Conservation (phyloP, 2,329 filamentous ascomycete genomes). For the Chaetomium globosum region DNA sequence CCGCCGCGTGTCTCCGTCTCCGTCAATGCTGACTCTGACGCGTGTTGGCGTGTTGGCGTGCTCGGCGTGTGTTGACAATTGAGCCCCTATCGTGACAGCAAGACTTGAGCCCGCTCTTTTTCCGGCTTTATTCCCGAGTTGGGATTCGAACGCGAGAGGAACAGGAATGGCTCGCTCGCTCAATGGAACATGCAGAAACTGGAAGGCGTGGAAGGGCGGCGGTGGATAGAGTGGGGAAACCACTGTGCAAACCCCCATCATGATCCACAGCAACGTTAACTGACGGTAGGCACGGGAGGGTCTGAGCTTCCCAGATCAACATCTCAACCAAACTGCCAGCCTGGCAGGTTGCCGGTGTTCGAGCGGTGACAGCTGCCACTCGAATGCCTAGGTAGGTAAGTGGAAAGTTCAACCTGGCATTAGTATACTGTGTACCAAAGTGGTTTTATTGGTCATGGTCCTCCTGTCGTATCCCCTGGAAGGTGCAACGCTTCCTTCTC, state of each 20-base stretch:
- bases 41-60: no score
- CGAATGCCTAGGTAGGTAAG: no score
- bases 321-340: neutral
- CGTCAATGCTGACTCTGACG: slow-evolving; percentile 13
- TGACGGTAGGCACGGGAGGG: slow-evolving; percentile 1
- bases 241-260: slow-evolving; percentile 10
- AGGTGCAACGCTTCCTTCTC: neutral
- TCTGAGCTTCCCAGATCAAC: slow-evolving; percentile 1
- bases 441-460: no score
- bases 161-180: slow-evolving; percentile 24
- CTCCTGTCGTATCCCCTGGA: neutral
- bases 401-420: no score
- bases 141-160: slow-evolving; percentile 23
- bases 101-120: neutral
- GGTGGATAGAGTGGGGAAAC: slow-evolving; percentile 13
- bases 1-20: slow-evolving; percentile 4
- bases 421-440: no score
- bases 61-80: neutral
- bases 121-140: slow-evolving; percentile 21
- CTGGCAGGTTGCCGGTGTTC: neutral
- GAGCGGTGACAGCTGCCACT: neutral
- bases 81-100: neutral
- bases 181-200: slow-evolving; percentile 17
- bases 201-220: neutral
- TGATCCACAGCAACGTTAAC: slow-evolving; percentile 2